Conservation (phyloP, 768 basidiomycete genomes). For the Boletus subparvulus region DNA sequence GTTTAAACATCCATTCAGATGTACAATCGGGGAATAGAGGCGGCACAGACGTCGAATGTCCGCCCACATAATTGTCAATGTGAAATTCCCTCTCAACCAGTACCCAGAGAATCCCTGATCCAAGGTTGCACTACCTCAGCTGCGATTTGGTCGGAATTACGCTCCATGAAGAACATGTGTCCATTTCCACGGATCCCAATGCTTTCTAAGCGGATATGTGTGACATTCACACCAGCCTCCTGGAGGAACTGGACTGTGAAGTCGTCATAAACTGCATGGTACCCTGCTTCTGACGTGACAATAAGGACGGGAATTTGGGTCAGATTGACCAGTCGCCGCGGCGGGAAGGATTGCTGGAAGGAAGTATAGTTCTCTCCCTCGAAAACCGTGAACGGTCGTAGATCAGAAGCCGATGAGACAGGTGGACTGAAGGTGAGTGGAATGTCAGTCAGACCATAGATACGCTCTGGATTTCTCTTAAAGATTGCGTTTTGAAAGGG, state of each 20-base stretch:
- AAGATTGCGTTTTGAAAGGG: conserved; percentile 45
- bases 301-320: conserved; percentile 44
- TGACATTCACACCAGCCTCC: conserved; percentile 46
- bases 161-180: conserved; percentile 59
- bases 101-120: conserved; percentile 28
- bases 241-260: conserved; percentile 44
- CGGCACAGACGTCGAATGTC: background rate
- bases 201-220: conserved; percentile 40
- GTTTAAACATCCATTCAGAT: background rate
- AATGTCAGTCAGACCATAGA: conserved; percentile 49
- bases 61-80: background rate
- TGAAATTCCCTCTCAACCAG: background rate
- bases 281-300: conserved; percentile 50
- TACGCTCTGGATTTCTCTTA: conserved; percentile 37
- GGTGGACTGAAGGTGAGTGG: conserved; percentile 46
- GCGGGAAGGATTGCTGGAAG: conserved; percentile 43
- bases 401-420: conserved; percentile 38
- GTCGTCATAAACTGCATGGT: conserved; percentile 49
- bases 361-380: conserved; percentile 36
- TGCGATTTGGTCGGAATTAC: conserved; percentile 45
- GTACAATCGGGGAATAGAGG: background rate
- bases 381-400: conserved; percentile 30
- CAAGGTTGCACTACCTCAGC: conserved; percentile 41
- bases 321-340: conserved; percentile 44
- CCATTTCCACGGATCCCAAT: conserved; percentile 53